Conservation (phyloP, 805 yeast species). For the Candida argentea region DNA sequence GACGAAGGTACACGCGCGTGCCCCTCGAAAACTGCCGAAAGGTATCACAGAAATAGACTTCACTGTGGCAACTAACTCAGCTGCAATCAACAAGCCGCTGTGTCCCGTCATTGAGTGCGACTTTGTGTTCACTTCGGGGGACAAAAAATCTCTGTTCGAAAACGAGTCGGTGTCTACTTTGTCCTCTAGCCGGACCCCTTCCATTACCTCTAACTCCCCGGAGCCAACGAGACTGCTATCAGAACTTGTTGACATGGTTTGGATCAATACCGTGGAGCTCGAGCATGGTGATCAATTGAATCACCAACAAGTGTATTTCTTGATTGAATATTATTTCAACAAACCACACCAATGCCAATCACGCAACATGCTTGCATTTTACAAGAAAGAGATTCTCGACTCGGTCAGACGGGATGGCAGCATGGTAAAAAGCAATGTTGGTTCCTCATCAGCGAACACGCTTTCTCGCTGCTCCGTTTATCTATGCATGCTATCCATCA, state of each 20-base stretch:
- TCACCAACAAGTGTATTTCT: constrained; percentile 15
- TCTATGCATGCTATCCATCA: constrained; percentile 19
- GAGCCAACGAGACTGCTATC: background rate
- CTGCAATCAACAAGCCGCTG: constrained; percentile 2
- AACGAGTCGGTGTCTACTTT: constrained; percentile 2
- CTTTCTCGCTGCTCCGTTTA: no score
- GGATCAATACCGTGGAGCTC: constrained; percentile 5
- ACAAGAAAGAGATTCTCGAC: constrained; percentile 14
- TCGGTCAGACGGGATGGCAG: constrained; percentile 9
- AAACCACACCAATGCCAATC: constrained; percentile 12
- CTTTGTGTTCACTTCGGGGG: no score
- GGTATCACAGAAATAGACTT: constrained; percentile 18
- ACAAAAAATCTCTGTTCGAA: constrained; percentile 7
- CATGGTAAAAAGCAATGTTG: constrained; percentile 6
- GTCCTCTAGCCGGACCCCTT: constrained; percentile 1
- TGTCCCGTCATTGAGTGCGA: constrained; percentile 35
- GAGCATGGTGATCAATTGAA: constrained; percentile 12
- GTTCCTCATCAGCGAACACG: constrained; percentile 1
- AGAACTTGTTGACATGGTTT: background rate
- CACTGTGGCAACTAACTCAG: constrained; percentile 8
- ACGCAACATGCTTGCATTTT: constrained; percentile 14
- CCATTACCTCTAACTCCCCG: background rate
- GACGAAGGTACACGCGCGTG: constrained; percentile 1
- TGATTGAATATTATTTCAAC: constrained; percentile 21
- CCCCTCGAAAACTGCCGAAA: constrained; percentile 4